Conservation (phyloP, 164 flowering plant genomes). For the Kalanchoe fedtschenkoi region DNA sequence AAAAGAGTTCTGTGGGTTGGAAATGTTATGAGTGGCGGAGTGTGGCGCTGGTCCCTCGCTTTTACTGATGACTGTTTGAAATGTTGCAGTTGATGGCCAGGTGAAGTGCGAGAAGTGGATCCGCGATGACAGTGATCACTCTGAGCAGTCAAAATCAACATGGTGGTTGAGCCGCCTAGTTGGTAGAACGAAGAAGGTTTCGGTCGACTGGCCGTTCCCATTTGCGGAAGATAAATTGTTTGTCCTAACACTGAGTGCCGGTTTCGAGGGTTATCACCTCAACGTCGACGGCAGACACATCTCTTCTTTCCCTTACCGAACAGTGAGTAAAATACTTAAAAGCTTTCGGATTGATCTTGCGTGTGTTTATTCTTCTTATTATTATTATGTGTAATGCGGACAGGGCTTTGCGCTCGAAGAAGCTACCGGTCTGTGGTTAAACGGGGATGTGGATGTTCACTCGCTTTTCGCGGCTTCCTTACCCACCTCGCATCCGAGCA, state of each 20-base stretch:
- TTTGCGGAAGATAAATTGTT: conserved; percentile 74
- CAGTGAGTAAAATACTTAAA: conserved; percentile 44
- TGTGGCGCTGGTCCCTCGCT: not conserved
- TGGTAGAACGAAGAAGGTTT: conserved; percentile 61
- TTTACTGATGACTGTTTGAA: not conserved
- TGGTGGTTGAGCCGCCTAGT: conserved; percentile 87
- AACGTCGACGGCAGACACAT: conserved; percentile 86
- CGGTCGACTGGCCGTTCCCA: conserved; percentile 79
- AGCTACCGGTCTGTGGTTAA: conserved; percentile 78
- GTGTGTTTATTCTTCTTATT: not conserved
- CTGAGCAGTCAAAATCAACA: conserved; percentile 54
- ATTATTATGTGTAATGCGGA: conserved; percentile 6
- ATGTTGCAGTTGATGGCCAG: conserved; percentile 67
- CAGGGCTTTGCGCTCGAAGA: conserved; percentile 94
- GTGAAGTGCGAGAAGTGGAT: conserved; percentile 96
- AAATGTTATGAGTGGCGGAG: not conserved
- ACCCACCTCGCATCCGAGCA: conserved; percentile 79
- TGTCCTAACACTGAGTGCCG: conserved; percentile 82
- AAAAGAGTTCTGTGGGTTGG: not conserved
- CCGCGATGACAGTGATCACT: conserved; percentile 48
- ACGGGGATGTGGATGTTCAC: conserved; percentile 72
- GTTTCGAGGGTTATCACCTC: conserved; percentile 89
- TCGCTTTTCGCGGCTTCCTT: conserved; percentile 78
- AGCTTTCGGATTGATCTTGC: not conserved
- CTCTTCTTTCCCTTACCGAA: conserved; percentile 83